These are phyloP conservation scores for Nicotiana sylvestris DNA, from an alignment of 257 asterid genomes.

Conservation along the genomic window DNA sequence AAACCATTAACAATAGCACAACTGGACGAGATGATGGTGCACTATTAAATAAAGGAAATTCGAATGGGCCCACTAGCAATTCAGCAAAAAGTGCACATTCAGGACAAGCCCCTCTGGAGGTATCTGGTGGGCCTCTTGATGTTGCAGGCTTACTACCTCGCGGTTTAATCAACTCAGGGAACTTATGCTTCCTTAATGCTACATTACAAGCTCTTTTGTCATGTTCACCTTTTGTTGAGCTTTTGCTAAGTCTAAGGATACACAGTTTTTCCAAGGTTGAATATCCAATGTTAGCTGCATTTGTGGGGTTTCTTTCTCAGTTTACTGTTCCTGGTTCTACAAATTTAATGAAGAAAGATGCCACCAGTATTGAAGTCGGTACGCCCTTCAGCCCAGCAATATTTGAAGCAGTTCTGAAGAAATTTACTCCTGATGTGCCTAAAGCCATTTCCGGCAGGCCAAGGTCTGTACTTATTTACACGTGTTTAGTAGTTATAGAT, in stretches of 20 bases:
- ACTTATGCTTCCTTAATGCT: constrained; percentile 91
- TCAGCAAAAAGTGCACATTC: constrained; percentile 30
- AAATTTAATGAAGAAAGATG: constrained; percentile 46
- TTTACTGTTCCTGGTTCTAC: constrained; percentile 56
- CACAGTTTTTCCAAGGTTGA: constrained; percentile 56
- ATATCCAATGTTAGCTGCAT: constrained; percentile 72
- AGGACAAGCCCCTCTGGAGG: constrained; percentile 24
- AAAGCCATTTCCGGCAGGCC: constrained; percentile 57
- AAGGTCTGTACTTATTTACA: constrained; percentile 43
- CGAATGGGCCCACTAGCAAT: constrained; percentile 31
- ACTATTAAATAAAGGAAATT: constrained; percentile 16
- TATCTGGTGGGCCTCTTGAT: constrained; percentile 33
- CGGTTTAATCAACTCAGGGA: constrained; percentile 83
- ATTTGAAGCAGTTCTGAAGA: constrained; percentile 70
- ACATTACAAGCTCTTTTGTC: constrained; percentile 89
- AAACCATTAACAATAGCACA: constrained; percentile 22
- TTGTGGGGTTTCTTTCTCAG: constrained; percentile 63
- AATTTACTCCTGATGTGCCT: constrained; percentile 80
- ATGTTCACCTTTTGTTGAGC: constrained; percentile 80
- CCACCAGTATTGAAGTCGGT: constrained; percentile 48
- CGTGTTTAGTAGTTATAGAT: neutral
- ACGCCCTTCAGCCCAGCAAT: constrained; percentile 61
- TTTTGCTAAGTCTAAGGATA: constrained; percentile 53
- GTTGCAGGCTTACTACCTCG: constrained; percentile 62
- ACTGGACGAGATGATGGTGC: constrained; percentile 23